Evolutionary conservation across 2,329 filamentous ascomycete species (phyloP), one percentile per base, ranked within the genome.

Genomic region (Aspergillus sp.): DNA sequence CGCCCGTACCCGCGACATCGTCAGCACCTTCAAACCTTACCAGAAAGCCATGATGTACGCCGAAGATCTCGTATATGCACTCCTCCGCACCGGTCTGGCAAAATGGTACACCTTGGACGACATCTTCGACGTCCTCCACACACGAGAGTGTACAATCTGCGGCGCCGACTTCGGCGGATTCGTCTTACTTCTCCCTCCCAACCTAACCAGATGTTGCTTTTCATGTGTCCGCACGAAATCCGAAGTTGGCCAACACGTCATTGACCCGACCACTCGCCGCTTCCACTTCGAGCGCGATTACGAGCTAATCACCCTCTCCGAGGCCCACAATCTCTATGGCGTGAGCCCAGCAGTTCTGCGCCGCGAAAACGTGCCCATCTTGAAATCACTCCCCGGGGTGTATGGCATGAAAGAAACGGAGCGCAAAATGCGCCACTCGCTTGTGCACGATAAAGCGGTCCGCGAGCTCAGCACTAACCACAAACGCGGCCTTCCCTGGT

Each of bases 21-120:
- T 64, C 47, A 60, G 63, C 32, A 64, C 62, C 32, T 59, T 66
- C 42, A 47, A 57, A 2, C 38, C 62, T 38, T 64, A 63, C 55
- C 60, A 57, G 6, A 59, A 17, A 36, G 57, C 60, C 25, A 51
- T 59, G 54, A 55, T 50, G 3, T 32, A 66, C 60, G 58, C 57
- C 38, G 60, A 62, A 39, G 62, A 59, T 51, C 62, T 66, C 41
- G 62, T 64, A 51, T 60, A 57, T 25, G 60, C 60, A n/a, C 61
- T 66, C 11, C 57, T 64, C 60, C 62, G 59, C 60, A 66, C 64
- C 47, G 49, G 54, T 42, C n/a, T 62, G 38, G 57, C 60, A 23
- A 44, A 30, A 41, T 6, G 59, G 11, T 38, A 64, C 27, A 50
- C 60, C 57, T 60, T 64, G 50, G 48, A 62, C 39, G 60, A 66